These are phyloP conservation scores for Aaosphaeria arxii DNA, from an alignment of 2,329 filamentous ascomycete genomes.

Conservation along the genomic window DNA sequence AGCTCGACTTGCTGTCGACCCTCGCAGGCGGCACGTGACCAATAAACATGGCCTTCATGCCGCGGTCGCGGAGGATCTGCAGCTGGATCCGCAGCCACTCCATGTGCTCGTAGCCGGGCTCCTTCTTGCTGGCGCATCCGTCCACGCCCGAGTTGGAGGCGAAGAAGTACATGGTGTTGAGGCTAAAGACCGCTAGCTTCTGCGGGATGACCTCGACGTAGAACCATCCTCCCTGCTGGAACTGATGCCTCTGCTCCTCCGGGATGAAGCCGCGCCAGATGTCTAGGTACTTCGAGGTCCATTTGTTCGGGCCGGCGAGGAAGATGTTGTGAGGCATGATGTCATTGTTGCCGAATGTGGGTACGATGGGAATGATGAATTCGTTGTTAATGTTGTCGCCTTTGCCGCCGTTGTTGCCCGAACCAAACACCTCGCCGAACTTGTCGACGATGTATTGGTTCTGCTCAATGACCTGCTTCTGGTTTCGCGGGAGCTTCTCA, in stretches of 20 bases:
- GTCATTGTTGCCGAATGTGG: slow-evolving; percentile 95
- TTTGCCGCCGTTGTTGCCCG: slow-evolving; percentile 37
- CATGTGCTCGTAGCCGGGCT: slow-evolving; percentile 92
- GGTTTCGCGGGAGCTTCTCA: slow-evolving; percentile 71
- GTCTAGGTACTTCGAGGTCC: slow-evolving; percentile 72
- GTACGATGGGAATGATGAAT: slow-evolving; percentile 75
- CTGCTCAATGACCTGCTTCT: slow-evolving; percentile 70
- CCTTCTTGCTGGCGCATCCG: slow-evolving; percentile 72
- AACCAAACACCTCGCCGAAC: slow-evolving; percentile 70
- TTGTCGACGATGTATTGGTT: slow-evolving; percentile 75
- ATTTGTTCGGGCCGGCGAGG: slow-evolving; percentile 77
- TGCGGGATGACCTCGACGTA: slow-evolving; percentile 86
- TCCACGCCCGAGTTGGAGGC: slow-evolving; percentile 90
- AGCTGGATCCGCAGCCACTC: slow-evolving; percentile 94
- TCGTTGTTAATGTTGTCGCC: slow-evolving; percentile 47
- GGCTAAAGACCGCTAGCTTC: slow-evolving; percentile 81
- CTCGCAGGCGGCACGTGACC: slow-evolving; percentile 92
- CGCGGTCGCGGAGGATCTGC: slow-evolving; percentile 73
- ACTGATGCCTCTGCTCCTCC: slow-evolving; percentile 85
- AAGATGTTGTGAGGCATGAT: slow-evolving; percentile 97
- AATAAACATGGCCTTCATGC: slow-evolving; percentile 91
- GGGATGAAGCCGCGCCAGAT: slow-evolving; percentile 89
- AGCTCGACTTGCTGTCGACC: slow-evolving; percentile 78
- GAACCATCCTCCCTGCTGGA: slow-evolving; percentile 92
- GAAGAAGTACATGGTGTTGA: slow-evolving; percentile 97